phyloP scores from a whole-genome alignment of 1,284 basidiomycete species.

The Ceratobasidium sp. region DNA sequence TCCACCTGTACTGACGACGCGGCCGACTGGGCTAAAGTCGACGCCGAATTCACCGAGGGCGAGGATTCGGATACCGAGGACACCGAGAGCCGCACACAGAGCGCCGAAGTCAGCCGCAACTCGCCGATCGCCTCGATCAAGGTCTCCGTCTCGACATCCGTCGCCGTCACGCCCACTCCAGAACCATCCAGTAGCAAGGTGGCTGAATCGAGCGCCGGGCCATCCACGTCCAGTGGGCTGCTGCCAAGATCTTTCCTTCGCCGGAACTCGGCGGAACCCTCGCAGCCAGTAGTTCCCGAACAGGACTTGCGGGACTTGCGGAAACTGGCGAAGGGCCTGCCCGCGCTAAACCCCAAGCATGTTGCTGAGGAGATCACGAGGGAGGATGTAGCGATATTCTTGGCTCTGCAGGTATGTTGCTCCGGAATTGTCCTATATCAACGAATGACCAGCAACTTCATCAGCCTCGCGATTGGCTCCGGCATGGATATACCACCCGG shows the following conservation, averaged over 20 bases:
- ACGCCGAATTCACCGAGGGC: conserved; percentile 28
- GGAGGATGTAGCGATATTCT: conserved; percentile 71
- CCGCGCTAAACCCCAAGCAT: conserved; percentile 68
- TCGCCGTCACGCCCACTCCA: conserved; percentile 6
- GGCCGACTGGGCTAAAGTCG: conserved; percentile 37
- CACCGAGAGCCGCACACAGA: conserved; percentile 29
- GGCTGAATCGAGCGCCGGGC: background rate
- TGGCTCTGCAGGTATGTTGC: conserved; percentile 73
- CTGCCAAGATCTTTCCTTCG: conserved; percentile 57
- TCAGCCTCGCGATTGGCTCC: conserved; percentile 84
- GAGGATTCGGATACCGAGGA: conserved; percentile 41
- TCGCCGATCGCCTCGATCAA: conserved; percentile 3
- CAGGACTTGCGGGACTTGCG: conserved; percentile 73
- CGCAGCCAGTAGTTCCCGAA: conserved; percentile 57
- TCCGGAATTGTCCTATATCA: no score
- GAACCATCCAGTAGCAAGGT: conserved; percentile 64
- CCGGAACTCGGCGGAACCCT: conserved; percentile 8
- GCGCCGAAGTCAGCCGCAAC: conserved; percentile 3
- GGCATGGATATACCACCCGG: conserved; percentile 73
- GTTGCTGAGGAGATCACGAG: conserved; percentile 84
- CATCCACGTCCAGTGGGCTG: conserved; percentile 68
- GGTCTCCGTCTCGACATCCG: conserved; percentile 2
- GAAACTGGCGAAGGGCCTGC: conserved; percentile 68
- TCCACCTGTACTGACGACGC: conserved; percentile 12
- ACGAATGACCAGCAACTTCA: background rate